These are phyloP conservation scores for Cyclostephanos invisitatus DNA, from an alignment of 108 stramenopile species.

Conservation along the genomic window DNA sequence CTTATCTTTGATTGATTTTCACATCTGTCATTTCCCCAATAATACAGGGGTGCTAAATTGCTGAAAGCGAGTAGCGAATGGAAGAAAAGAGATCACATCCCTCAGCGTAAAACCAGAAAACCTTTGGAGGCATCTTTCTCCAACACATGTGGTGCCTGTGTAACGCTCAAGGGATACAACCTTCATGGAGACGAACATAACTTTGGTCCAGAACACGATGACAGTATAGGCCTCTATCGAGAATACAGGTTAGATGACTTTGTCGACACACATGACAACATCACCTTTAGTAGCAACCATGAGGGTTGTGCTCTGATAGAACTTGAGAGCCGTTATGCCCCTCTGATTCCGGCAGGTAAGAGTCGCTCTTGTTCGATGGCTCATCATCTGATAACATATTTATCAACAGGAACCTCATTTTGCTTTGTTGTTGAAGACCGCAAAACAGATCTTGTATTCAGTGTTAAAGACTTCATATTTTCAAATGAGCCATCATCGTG, in stretches of 20 bases:
- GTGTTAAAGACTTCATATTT: constrained; percentile 48
- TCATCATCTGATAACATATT: background rate
- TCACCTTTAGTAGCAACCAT: constrained; percentile 45
- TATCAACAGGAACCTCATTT: background rate
- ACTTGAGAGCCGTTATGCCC: constrained; percentile 43
- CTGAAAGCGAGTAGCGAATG: constrained; percentile 29
- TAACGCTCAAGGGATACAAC: constrained; percentile 24
- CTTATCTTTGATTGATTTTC: background rate
- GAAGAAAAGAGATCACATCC: constrained; percentile 20
- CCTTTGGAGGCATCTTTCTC: constrained; percentile 22
- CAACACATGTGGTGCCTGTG: constrained; percentile 8
- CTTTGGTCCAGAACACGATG: constrained; percentile 20
- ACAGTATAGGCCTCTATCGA: constrained; percentile 22
- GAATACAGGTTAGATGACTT: constrained; percentile 40
- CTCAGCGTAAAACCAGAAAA: constrained; percentile 15
- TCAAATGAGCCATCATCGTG: constrained; percentile 40
- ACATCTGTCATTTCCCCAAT: background rate
- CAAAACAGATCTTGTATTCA: constrained; percentile 37
- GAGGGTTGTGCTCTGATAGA: constrained; percentile 41
- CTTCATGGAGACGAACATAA: constrained; percentile 33
- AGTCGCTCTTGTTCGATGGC: background rate
- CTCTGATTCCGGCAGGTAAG: constrained; percentile 33
- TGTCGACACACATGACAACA: constrained; percentile 30
- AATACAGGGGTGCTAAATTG: constrained; percentile 32
- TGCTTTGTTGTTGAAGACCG: constrained; percentile 18